These are phyloP conservation scores for Beauveria bassiana DNA, from an alignment of 2,329 filamentous ascomycete genomes.

Conservation along the genomic window DNA sequence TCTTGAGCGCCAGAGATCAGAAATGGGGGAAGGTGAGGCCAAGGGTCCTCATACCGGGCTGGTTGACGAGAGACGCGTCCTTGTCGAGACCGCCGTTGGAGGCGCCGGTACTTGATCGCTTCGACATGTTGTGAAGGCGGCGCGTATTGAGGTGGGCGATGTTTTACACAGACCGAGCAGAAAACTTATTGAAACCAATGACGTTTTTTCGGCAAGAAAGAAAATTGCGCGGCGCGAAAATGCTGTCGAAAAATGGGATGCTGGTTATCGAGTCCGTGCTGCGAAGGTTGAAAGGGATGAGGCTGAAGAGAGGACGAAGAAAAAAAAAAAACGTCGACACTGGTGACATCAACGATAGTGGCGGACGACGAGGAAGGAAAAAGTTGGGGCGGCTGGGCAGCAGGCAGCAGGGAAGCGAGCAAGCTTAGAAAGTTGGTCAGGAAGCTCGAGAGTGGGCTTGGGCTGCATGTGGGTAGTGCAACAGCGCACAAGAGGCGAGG, in stretches of 20 bases:
- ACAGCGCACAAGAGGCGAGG: no score
- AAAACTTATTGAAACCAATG: no score
- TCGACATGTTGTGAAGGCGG: conserved; percentile 47
- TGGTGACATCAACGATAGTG: conserved; percentile 4
- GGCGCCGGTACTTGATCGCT: conserved; percentile 39
- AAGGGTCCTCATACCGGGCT: conserved; percentile 24
- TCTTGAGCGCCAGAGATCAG: not conserved
- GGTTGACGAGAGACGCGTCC: conserved; percentile 19
- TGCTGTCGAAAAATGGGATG: not conserved
- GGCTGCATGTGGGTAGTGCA: no score
- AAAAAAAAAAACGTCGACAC: not conserved
- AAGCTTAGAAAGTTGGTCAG: no score
- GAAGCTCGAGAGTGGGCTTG: no score
- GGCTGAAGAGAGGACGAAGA: not conserved
- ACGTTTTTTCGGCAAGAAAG: no score
- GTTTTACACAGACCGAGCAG: no score
- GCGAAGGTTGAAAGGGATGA: not conserved
- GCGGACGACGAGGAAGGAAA: not conserved
- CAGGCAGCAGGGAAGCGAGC: not conserved
- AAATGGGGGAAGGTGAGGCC: no score
- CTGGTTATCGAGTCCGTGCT: not conserved
- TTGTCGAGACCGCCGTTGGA: conserved; percentile 21
- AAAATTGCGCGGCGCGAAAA: not conserved
- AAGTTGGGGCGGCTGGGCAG: not conserved
- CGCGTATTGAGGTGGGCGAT: not conserved